Evolutionary conservation across 1,139 yeast genomes (phyloP), one percentile per base, ranked within the genome.

Genomic region (Suhomyces atakaporum): DNA sequence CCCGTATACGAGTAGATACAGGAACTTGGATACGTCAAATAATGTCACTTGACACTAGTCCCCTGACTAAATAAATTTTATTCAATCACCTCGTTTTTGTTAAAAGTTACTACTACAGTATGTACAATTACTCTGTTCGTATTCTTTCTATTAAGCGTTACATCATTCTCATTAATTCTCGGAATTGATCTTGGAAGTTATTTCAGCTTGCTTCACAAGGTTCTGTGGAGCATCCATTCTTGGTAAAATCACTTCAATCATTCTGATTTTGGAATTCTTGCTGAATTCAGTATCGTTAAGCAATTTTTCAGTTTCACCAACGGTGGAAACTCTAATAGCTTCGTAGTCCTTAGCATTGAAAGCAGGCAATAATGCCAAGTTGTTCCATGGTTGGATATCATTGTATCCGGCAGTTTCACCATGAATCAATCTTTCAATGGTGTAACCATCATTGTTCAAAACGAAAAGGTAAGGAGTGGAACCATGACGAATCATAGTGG

Each of bases 361-460:
- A 36, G 84, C 64, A 39, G 82, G 81, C 58, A 86, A 72, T 48
- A 86, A 60, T 41, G 72, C 71, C 62, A 75, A 71, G 68, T 86
- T 86, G 58, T 84, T 75, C 95, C 95, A 87, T 46, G 81, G 74
- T 64, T 86, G 94, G 54, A 87, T 80, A 54, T 82, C 85, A 61
- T 86, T 86, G 69, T 86, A 87, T 32, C 71, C 59, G 29, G 92
- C 92, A 28, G 67, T 71, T 51, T 74, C 79, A 51, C 95, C 95
- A 65, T 86, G 95, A 50, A 87, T 84, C 66, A 87, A 75, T 64
- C 89, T 79, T 69, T 87, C 95, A 60, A 86, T 86, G 46, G 95
- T 86, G 73, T 86, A 86, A 57, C 95, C 95, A 49, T 79, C 83
- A 63, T 87, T 87, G 73, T 87, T 87, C 58, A 87, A 75, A 31